Evolutionary conservation across 345 rosid species (phyloP).

Genomic region (Punica granatum): DNA sequence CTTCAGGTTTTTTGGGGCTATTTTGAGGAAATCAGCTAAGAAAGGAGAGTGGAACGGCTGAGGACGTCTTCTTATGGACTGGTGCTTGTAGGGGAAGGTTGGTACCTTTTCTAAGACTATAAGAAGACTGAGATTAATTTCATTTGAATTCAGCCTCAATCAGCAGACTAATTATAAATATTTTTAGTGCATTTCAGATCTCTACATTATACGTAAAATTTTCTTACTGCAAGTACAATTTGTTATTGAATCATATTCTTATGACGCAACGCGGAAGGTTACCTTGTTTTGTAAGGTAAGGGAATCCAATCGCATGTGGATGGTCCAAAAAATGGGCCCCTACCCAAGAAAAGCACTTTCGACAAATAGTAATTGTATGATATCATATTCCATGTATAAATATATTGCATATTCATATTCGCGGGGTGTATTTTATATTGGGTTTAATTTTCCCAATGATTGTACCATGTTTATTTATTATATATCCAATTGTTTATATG

Average conservation of each 20-base stretch:
- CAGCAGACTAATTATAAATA: too few relatives aligned
- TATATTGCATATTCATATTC: not conserved
- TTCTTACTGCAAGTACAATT: too few relatives aligned
- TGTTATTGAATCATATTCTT: too few relatives aligned
- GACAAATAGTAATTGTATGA: not conserved
- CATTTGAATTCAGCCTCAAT: too few relatives aligned
- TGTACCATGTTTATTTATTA: not conserved
- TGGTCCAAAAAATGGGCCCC: slow-evolving; percentile 17
- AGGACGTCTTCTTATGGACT: slow-evolving; percentile 12
- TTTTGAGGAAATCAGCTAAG: not conserved
- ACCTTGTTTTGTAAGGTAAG: slow-evolving; percentile 7
- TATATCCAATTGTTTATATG: not conserved
- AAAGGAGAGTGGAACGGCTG: slow-evolving; percentile 14
- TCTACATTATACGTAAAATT: too few relatives aligned
- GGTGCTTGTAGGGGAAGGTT: not conserved
- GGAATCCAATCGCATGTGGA: slow-evolving; percentile 26
- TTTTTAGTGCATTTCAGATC: too few relatives aligned
- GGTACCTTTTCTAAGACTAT: too few relatives aligned
- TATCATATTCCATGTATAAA: not conserved
- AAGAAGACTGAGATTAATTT: too few relatives aligned
- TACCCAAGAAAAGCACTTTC: slow-evolving; percentile 2
- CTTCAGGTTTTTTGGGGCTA: not conserved
- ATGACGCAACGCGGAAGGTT: too few relatives aligned
- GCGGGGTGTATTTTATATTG: not conserved
- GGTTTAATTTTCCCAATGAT: not conserved